Conservation (phyloP, 1,139 yeast species). For the Maudiozyma humilis region DNA sequence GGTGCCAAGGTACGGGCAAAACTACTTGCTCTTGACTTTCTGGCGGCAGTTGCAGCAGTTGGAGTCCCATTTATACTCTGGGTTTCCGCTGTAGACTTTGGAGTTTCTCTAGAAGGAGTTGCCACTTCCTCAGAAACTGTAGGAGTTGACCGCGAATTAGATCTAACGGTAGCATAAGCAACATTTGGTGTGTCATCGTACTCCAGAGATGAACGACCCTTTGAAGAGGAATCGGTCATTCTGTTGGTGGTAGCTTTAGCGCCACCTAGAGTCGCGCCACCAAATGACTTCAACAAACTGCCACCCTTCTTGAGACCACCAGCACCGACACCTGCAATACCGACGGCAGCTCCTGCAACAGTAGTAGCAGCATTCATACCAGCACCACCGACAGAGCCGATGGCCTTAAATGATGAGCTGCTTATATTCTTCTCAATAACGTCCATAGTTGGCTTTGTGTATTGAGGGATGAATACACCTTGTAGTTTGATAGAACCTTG, state of each 20-base stretch:
- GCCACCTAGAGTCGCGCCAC: conserved; percentile 9
- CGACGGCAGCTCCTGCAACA: conserved; percentile 23
- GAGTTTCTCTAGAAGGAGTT: not conserved
- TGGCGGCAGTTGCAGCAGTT: not conserved
- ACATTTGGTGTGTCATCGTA: conserved; percentile 28
- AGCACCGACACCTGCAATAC: conserved; percentile 33
- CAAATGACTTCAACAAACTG: conserved; percentile 28
- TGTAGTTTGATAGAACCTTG: conserved; percentile 51
- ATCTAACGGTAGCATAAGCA: conserved; percentile 22
- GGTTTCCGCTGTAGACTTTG: not conserved
- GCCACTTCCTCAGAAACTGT: not conserved
- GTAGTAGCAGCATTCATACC: conserved; percentile 17
- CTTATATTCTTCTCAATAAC: conserved; percentile 38
- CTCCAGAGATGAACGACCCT: conserved; percentile 13
- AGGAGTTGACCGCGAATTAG: conserved; percentile 6
- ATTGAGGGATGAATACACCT: conserved; percentile 56
- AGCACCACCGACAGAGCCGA: conserved; percentile 32
- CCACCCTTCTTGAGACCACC: conserved; percentile 45
- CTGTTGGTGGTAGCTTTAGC: conserved; percentile 3
- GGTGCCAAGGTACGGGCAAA: conserved; percentile 38
- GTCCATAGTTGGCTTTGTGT: conserved; percentile 51
- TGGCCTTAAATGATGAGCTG: conserved; percentile 30
- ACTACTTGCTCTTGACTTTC: conserved; percentile 20
- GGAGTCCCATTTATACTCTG: not conserved
- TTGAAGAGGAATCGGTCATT: not conserved